Conservation (phyloP, 2,329 filamentous ascomycete species). For the Hyphodiscus sp. region DNA sequence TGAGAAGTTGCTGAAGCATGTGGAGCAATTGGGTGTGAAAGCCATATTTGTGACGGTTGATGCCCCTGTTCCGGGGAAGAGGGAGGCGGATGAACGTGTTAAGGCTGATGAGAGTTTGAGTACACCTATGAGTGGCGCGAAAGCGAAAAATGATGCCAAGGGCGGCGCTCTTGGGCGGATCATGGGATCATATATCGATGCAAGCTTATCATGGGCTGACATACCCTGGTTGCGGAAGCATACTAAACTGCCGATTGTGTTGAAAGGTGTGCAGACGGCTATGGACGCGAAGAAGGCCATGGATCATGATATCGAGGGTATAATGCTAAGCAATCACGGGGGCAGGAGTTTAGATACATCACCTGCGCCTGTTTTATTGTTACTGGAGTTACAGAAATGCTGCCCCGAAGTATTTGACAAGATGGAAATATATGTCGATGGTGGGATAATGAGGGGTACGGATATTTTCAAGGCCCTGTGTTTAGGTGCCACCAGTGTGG, state of each 20-base stretch:
- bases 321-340: constrained; percentile 66
- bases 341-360: constrained; percentile 49
- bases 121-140: constrained; percentile 44
- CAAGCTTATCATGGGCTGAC: constrained; percentile 56
- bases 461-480: constrained; percentile 64
- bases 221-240: constrained; percentile 56
- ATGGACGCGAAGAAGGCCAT: constrained; percentile 56
- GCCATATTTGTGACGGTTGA: constrained; percentile 55
- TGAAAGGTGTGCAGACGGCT: constrained; percentile 67
- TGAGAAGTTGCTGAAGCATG: constrained; percentile 41
- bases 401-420: constrained; percentile 53
- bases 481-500: constrained; percentile 57
- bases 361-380: constrained; percentile 48
- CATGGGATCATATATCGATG: constrained; percentile 51
- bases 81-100: constrained; percentile 39
- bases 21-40: constrained; percentile 40
- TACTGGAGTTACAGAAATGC: constrained; percentile 57
- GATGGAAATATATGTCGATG: constrained; percentile 59
- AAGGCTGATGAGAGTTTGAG: constrained; percentile 40
- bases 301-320: constrained; percentile 56
- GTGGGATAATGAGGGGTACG: constrained; percentile 57
- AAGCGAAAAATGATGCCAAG: constrained; percentile 44
- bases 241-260: constrained; percentile 48
- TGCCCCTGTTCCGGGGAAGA: constrained; percentile 50
- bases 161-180: constrained; percentile 49